Evolutionary conservation across 345 rosid genomes (phyloP).

Genomic region (Eucalyptus grandis): DNA sequence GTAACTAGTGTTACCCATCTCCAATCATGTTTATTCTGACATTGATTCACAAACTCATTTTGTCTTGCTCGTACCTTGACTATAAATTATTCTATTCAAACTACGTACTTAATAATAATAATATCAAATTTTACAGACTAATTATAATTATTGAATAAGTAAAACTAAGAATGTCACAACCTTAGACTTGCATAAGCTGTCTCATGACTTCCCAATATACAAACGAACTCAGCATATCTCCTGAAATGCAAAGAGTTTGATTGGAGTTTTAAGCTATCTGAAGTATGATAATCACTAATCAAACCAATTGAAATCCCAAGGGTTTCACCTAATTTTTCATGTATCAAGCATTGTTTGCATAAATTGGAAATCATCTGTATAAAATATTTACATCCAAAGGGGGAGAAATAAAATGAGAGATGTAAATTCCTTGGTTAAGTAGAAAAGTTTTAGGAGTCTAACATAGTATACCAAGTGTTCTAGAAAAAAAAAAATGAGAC

Average conservation of each 20-base stretch:
- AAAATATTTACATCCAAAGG: background rate
- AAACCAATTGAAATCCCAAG: background rate
- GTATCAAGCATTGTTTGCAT: background rate
- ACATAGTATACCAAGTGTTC: slow-evolving; percentile 56
- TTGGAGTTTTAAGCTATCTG: background rate
- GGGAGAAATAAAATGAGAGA: background rate
- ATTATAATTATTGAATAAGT: no score
- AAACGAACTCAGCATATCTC: slow-evolving; percentile 80
- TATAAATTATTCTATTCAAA: no score
- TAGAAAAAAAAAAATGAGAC: slow-evolving; percentile 82
- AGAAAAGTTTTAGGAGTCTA: background rate
- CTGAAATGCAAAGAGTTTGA: slow-evolving; percentile 25
- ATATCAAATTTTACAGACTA: no score
- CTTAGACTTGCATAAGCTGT: slow-evolving; percentile 97
- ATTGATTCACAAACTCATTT: no score
- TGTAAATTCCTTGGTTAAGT: background rate
- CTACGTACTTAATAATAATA: no score
- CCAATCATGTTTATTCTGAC: no score
- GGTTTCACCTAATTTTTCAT: background rate
- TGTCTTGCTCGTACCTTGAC: no score
- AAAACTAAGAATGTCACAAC: background rate
- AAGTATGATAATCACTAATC: background rate
- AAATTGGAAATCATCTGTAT: no score
- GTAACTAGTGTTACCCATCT: no score
- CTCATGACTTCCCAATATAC: slow-evolving; percentile 88